Base-by-base conservation (phyloP, 179 eudicot genomes). In the Gypsophila paniculata region DNA sequence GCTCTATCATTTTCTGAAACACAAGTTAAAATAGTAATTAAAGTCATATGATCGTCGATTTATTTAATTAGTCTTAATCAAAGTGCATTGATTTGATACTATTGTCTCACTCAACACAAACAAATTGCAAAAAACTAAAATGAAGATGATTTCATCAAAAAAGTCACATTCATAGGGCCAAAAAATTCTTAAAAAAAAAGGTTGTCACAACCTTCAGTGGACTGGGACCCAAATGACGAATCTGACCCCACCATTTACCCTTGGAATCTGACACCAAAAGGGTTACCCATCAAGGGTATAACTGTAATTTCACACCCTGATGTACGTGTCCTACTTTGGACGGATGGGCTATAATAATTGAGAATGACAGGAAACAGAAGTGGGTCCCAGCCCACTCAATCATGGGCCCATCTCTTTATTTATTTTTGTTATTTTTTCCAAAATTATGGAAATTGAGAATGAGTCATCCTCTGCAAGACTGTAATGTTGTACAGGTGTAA, bases 121-220 rank as follows among this genome's bases (percentile, higher is more conserved):
- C 46, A 42, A 42, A 42, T 42, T 42, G 46, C 46, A 42, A 42
- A 42, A 42, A 42, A 42, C 6, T 6, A 42, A 9, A 6, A 42
- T 42, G 46, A 42, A 42, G 8, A 42, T 42, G 46, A 42, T 42
- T 42, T 42, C 46, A 42, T 42, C n/a, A 29, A 29, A 29, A 9
- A 42, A 42, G 46, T 42, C 46, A 42, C 46, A 42, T 6, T 42
- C 46, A 42, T 42, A 42, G 46, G 11, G 46, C 46, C 46, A 42
- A 42, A 29, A 42, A 42, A 2, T 42, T 8, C 14, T 59, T 75
- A 74, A 69, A 54, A 70, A 62, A 65, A 54, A 78, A n/a, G n/a
- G 38, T 57, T 76, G 84, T 80, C 87, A 46, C 67, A 70, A 42
- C 72, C 67, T 77, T 83, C 57, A 78, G 71, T 72, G 76, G 75